Evolutionary conservation across 1,284 basidiomycete species (phyloP).

Genomic region (Erythrobasidium hasegawianum): DNA sequence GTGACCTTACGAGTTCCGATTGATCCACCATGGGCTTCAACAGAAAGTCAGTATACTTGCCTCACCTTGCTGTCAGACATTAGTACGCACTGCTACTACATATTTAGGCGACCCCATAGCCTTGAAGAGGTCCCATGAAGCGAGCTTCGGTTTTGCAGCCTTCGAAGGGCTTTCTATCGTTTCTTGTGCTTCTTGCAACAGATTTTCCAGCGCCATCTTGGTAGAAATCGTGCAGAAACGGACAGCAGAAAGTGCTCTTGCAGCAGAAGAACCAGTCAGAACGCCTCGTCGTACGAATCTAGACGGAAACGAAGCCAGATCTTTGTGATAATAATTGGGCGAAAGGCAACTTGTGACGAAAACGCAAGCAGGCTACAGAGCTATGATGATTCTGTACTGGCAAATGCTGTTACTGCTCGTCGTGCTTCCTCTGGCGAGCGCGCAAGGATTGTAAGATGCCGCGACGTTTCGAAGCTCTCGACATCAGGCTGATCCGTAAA

Average conservation of each 20-base stretch:
- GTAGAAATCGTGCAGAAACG: too few species aligned
- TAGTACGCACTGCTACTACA: slow-evolving; percentile 62
- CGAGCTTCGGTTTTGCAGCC: slow-evolving; percentile 56
- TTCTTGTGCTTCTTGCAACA: background rate
- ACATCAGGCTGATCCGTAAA: background rate
- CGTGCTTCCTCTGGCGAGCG: background rate
- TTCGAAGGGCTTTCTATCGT: slow-evolving; percentile 7
- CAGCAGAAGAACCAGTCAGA: too few species aligned
- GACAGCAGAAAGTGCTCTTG: too few species aligned
- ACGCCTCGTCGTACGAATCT: background rate
- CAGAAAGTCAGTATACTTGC: background rate
- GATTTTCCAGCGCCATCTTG: too few species aligned
- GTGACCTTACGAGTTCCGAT: slow-evolving; percentile 72
- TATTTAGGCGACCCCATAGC: slow-evolving; percentile 76
- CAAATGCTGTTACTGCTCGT: background rate
- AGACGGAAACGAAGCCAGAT: background rate
- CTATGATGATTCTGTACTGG: background rate
- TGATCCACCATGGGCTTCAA: slow-evolving; percentile 87
- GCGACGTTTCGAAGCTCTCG: background rate
- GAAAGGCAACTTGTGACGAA: background rate
- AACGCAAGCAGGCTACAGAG: background rate
- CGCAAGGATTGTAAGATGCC: slow-evolving; percentile 29
- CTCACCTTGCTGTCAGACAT: background rate
- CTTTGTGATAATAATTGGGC: background rate
- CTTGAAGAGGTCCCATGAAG: slow-evolving; percentile 78